Evolutionary conservation across 2,329 filamentous ascomycete genomes (phyloP), one percentile per base, ranked within the genome.

Genomic region (Colletotrichum shisoi): DNA sequence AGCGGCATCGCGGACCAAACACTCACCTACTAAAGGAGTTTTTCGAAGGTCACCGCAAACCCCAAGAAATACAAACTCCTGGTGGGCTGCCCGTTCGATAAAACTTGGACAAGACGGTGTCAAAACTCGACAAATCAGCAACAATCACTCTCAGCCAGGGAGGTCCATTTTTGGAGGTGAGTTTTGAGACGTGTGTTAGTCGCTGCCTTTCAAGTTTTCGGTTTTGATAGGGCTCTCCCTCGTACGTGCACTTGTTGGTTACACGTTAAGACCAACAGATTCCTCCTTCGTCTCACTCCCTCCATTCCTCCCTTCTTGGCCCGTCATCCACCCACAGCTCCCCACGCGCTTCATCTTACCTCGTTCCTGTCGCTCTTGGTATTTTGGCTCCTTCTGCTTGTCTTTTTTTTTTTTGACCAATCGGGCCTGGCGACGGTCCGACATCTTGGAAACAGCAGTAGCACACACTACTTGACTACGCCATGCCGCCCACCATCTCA

Each of bases 281-380:
- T 61, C 46, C 51, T 49, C 37, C 51, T 49, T 42, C 51, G 44
- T 49, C 21, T 31, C 19, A 15, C 61, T 51, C 39, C 62, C 56
- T 61, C 40, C 63, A 51, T 58, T 53, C 53, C 53, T 48, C 39
- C 63, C 58, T 66, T 45, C 46, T 37, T 46, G 37, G 19, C 45
- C 27, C 39, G n/a, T 42, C 51, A 21, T 37, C 40, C 24, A 52
- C 31, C n/a, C n/a, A 45, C 45, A 17, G 15, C 37, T 57, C 8
- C 9, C 15, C 54, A 40, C 15, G 37, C 12, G 27, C 11, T n/a
- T 59, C 56, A 60, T 68, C 37, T 71, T 60, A 48, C 44, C 56
- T 58, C 69, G 68, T 62, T 67, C 62, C 67, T 69, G 69, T 70
- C 59, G 63, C 62, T 63, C 70, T 68, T 71, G 70, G 70, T 70